These are phyloP conservation scores for Artemisia argyi DNA, from an alignment of 129 eudicot genomes.

Conservation along the genomic window DNA sequence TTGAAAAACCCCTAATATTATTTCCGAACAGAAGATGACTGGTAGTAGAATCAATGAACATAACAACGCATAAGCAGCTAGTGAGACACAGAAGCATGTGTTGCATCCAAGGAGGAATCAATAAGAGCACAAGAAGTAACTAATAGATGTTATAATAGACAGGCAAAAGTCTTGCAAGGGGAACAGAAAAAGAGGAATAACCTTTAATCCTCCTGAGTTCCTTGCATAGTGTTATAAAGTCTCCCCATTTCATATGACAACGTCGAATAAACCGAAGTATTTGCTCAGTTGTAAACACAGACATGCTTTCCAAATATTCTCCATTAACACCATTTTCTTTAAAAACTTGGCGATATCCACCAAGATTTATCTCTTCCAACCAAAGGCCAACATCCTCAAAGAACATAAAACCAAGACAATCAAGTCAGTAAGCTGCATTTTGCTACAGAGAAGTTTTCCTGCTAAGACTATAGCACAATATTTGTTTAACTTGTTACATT, in stretches of 20 bases:
- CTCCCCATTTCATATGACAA: constrained; percentile 99
- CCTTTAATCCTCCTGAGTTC: constrained; percentile 94
- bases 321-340: constrained; percentile 90
- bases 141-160: too few relatives aligned
- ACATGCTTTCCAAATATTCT: constrained; percentile 95
- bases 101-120: too few relatives aligned
- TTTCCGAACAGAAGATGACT: too few relatives aligned
- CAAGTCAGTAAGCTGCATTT: background rate
- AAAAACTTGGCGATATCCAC: constrained; percentile 65
- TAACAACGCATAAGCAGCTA: too few relatives aligned
- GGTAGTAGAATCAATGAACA: too few relatives aligned
- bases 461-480: background rate
- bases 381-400: constrained; percentile 90
- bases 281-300: constrained; percentile 91
- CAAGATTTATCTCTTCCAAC: constrained; percentile 88
- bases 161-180: too few relatives aligned
- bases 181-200: constrained; percentile 24
- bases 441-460: background rate
- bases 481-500: background rate
- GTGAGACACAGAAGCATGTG: too few relatives aligned
- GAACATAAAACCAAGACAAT: constrained; percentile 8
- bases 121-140: background rate
- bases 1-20: too few relatives aligned
- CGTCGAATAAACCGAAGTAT: constrained; percentile 83
- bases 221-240: constrained; percentile 91